These are phyloP conservation scores for Poa annua DNA, from an alignment of 176 grass and related monocot genomes.

Conservation along the genomic window DNA sequence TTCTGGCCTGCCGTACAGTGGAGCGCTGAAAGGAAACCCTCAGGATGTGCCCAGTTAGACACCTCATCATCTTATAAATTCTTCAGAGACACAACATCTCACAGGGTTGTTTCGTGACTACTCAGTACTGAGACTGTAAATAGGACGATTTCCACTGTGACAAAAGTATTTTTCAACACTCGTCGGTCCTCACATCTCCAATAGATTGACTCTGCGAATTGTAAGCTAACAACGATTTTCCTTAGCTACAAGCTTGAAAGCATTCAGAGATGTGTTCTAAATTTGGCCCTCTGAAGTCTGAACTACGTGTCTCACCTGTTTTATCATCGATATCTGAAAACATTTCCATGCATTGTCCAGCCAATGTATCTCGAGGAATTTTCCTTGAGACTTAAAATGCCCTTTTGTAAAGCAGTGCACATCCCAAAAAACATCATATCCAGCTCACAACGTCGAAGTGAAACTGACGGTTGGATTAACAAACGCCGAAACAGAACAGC, in stretches of 20 bases:
- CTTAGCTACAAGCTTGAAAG: neutral
- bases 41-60: neutral
- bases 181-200: neutral
- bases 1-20: conserved; percentile 62
- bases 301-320: neutral
- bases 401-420: too few species aligned
- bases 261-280: neutral
- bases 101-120: neutral
- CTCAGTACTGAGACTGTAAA: neutral
- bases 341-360: neutral
- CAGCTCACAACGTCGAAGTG: neutral
- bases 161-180: neutral
- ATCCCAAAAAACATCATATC: too few species aligned
- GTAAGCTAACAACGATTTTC: neutral
- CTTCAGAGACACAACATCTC: neutral
- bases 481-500: neutral
- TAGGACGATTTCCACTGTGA: neutral
- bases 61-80: neutral
- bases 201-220: neutral
- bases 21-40: conserved; percentile 31
- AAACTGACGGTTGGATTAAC: neutral
- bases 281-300: neutral
- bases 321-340: neutral
- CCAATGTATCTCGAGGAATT: neutral
- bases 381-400: too few species aligned